A percentile compares a stretch with the other conserved stretches of the same genome.
Evolutionary conservation across 495 filamentous ascomycete species (phyloP).

Genomic region (Tuber calosporum): DNA sequence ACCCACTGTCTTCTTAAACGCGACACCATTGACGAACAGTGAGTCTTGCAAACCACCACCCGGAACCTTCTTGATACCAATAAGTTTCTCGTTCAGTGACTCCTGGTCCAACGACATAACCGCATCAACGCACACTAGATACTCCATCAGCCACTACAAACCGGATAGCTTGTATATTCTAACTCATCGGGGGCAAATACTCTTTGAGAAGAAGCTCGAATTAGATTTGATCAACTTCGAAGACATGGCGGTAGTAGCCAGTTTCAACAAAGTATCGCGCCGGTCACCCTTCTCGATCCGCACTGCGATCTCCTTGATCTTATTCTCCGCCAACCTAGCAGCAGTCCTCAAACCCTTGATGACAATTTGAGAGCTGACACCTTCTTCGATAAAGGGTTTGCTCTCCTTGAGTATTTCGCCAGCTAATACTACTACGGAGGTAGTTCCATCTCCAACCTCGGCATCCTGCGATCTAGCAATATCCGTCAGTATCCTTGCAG

Average conservation of each 20-base stretch:
- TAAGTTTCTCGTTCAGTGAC: conserved; percentile 94
- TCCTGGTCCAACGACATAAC: conserved; percentile 95
- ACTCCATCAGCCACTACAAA: conserved; percentile 8
- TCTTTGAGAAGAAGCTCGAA: conserved; percentile 93
- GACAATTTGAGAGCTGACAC: conserved; percentile 93
- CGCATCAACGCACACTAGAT: conserved; percentile 89
- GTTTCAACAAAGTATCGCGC: conserved; percentile 78
- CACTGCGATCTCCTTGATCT: conserved; percentile 94
- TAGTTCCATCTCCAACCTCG: conserved; percentile 96
- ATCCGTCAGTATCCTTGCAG: conserved; percentile 94
- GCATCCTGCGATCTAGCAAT: conserved; percentile 98
- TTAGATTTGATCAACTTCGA: conserved; percentile 98
- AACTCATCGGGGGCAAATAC: conserved; percentile 47
- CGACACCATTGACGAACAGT: conserved; percentile 93
- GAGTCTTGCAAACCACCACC: conserved; percentile 95
- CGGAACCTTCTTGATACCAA: conserved; percentile 95
- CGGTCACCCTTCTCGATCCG: conserved; percentile 77
- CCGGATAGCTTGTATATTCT: not conserved
- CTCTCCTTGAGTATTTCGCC: conserved; percentile 96
- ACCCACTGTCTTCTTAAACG: conserved; percentile 85
- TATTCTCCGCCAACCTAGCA: conserved; percentile 88
- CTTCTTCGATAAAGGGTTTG: conserved; percentile 89
- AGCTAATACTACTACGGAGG: conserved; percentile 89
- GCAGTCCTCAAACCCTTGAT: conserved; percentile 91
- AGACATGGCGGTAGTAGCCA: conserved; percentile 97